Evolutionary conservation across 371 early-diverging fungal species (phyloP), one percentile per base, ranked within the genome.

Genomic region (Syncephalis plumigaleata): DNA sequence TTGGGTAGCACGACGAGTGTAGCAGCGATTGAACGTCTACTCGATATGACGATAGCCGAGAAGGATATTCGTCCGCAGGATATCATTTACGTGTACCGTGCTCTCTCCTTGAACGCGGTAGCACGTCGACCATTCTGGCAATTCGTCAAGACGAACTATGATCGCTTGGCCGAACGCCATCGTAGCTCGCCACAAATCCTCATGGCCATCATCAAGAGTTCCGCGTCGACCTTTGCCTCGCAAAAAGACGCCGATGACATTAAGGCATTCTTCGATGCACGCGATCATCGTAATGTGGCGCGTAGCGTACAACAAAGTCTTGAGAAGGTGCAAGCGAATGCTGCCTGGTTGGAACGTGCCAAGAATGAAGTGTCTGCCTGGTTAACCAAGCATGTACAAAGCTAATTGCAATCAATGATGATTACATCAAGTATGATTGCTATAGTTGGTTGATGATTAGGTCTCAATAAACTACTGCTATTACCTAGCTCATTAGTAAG

Each of bases 61-160:
- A 68, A 75, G 2, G 58, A 77, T 44, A 84, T 94, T 26, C 68
- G 85, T 47, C 69, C 74, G 3, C 91, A 92, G 59, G 96, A 96
- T 55, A 71, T 83, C 45, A 46, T 46, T 22, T 58, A 65, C 44
- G 39, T 31, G n/a, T 63, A 77, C 54, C 76, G 74, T 49, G 70
- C 73, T 36, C 60, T 84, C 25, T 65, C 71, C n/a, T 50, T 64
- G 48, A 73, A 81, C 59, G 59, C 68, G 50, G 59, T 59, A 42
- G 74, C 75, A 24, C 79, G 84, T 49, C 69, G 76, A 21, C 47
- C 70, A 24, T 58, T 87, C 39, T 89, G 87, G 89, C 58, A 78
- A 46, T 92, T 76, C 75, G 68, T 88, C 57, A 68, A 69, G 49
- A 50, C 62, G 39, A 81, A 84, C 65, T 93, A 79, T 70, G 64